Evolutionary conservation across 331 rosid species (phyloP).

Genomic region (Quercus phellos): DNA sequence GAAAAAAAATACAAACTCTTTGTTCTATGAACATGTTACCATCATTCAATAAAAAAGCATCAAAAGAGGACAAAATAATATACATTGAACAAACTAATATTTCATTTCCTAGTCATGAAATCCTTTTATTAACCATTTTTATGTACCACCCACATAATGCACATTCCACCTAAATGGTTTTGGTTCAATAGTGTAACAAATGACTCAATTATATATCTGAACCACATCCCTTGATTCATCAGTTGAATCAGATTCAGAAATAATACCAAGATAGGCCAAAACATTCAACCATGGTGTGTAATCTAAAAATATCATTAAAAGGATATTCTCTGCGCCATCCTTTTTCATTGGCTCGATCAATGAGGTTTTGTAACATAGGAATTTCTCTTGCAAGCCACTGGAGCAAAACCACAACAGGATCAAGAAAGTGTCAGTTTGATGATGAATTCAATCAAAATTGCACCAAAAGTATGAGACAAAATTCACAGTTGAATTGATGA

Average conservation of each 20-base stretch:
- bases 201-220: neutral
- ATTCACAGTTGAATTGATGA: neutral
- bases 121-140: neutral
- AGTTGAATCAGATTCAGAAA: neutral
- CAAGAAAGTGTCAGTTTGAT: constrained; percentile 19
- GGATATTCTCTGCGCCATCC: constrained; percentile 98
- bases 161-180: neutral
- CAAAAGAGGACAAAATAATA: no score
- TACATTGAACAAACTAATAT: neutral
- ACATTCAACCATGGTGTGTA: neutral
- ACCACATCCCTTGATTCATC: neutral
- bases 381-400: constrained; percentile 78
- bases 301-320: constrained; percentile 27
- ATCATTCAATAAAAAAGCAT: no score
- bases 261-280: neutral
- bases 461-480: neutral
- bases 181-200: neutral
- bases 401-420: constrained; percentile 27
- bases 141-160: neutral
- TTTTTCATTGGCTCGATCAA: constrained; percentile 80
- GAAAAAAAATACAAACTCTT: no score
- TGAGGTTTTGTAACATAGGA: constrained; percentile 45
- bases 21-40: no score
- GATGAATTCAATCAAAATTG: constrained; percentile 13
- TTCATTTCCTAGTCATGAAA: neutral